Evolutionary conservation across 1,139 yeast species (phyloP).

Genomic region (Yamadazyma buinensis): DNA sequence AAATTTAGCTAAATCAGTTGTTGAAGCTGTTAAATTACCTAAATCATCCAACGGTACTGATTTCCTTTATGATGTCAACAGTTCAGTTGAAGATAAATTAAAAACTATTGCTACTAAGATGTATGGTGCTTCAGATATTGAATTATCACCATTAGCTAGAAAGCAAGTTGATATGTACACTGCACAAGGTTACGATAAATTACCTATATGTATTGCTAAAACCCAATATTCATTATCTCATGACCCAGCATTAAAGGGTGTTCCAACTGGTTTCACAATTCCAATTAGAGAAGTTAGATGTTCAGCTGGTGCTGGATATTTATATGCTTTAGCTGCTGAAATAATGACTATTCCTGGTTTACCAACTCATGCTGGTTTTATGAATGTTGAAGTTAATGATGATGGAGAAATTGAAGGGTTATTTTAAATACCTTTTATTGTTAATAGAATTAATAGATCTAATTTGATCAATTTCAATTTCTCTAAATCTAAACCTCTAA

Average conservation of each 20-base stretch:
- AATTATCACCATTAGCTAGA: constrained; percentile 63
- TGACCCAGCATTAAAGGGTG: constrained; percentile 79
- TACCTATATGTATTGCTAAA: constrained; percentile 81
- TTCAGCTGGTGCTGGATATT: constrained; percentile 79
- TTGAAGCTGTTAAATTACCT: constrained; percentile 46
- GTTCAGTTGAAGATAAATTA: constrained; percentile 61
- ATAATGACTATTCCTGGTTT: constrained; percentile 83
- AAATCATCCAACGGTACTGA: constrained; percentile 33
- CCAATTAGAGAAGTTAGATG: constrained; percentile 80
- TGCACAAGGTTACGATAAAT: constrained; percentile 65
- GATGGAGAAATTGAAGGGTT: constrained; percentile 79
- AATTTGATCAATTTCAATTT: too few species aligned
- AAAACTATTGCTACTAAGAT: constrained; percentile 63
- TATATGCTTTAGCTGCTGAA: constrained; percentile 79
- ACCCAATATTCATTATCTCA: constrained; percentile 81
- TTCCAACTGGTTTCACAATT: constrained; percentile 72
- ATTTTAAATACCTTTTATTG: constrained; percentile 33
- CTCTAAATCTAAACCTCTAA: too few species aligned
- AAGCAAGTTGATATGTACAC: constrained; percentile 64
- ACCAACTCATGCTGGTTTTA: constrained; percentile 78
- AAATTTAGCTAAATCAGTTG: constrained; percentile 65
- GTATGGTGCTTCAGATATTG: constrained; percentile 74
- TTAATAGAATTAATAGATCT: background rate
- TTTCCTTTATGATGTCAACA: constrained; percentile 58
- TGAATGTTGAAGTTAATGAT: constrained; percentile 78